A percentile compares a stretch with the other conserved stretches of the same genome.
phyloP scores from a whole-genome alignment of 257 asterid genomes.

The Solanum sejunctum region DNA sequence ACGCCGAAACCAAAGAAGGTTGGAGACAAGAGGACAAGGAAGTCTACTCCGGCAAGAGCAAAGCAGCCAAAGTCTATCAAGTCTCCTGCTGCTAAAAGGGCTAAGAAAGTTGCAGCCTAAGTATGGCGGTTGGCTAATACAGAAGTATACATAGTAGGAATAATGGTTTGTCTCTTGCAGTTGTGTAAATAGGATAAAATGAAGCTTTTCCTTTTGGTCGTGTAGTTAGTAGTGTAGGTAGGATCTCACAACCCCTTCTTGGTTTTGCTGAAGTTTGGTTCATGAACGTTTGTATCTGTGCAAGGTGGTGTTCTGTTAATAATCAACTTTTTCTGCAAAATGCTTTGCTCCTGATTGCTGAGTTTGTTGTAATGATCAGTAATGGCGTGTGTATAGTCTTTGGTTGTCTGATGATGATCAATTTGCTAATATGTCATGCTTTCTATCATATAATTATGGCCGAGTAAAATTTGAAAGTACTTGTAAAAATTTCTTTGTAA shows the following conservation, averaged over 20 bases:
- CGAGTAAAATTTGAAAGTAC: too few species aligned
- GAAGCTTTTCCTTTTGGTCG: not conserved
- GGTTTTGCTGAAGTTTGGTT: not conserved
- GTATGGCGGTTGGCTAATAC: not conserved
- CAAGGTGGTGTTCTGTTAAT: not conserved
- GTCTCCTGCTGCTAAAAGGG: constrained; percentile 53
- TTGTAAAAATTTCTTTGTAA: too few species aligned
- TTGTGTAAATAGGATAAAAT: not conserved
- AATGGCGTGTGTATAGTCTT: not conserved
- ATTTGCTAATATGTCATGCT: not conserved
- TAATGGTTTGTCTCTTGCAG: not conserved
- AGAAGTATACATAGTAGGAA: not conserved
- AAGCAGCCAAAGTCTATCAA: constrained; percentile 52
- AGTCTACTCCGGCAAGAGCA: constrained; percentile 35
- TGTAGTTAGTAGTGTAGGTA: not conserved
- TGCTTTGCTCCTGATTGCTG: not conserved
- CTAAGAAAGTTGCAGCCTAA: constrained; percentile 27
- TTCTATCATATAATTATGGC: too few species aligned
- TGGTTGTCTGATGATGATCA: not conserved
- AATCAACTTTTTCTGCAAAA: not conserved
- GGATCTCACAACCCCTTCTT: not conserved
- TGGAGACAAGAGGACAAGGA: constrained; percentile 15
- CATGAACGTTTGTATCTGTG: not conserved
- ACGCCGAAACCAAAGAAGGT: constrained; percentile 14
- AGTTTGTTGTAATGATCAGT: not conserved